A percentile compares a stretch with the other conserved stretches of the same genome.
phyloP scores from a whole-genome alignment of 352 stramenopile genomes.

The Globisporangium perplexum region DNA sequence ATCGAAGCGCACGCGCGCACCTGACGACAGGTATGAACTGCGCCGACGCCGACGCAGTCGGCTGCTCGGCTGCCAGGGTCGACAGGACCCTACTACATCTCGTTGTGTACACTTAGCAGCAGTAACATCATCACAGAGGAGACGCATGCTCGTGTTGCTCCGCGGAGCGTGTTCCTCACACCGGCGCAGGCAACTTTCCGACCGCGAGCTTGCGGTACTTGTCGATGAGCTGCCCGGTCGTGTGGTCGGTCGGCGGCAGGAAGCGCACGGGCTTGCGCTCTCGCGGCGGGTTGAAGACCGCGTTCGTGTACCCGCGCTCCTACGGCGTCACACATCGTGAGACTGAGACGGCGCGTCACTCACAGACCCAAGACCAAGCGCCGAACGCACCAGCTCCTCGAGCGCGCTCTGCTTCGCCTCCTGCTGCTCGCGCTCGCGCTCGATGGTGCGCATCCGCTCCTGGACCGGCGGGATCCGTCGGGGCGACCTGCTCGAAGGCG shows the following conservation, averaged over 20 bases:
- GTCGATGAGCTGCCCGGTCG: conserved; percentile 63
- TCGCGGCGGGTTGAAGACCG: conserved; percentile 45
- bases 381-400: conserved; percentile 5
- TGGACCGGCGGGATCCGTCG: not conserved
- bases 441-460: conserved; percentile 8
- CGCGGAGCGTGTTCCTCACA: no score
- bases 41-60: no score
- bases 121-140: no score
- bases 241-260: conserved; percentile 46
- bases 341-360: no score
- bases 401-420: conserved; percentile 5
- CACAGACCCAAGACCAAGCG: no score
- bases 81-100: not conserved
- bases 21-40: no score
- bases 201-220: conserved; percentile 82
- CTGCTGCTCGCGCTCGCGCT: conserved; percentile 9
- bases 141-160: no score
- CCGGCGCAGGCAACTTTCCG: conserved; percentile 39
- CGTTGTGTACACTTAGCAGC: not conserved
- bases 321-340: no score
- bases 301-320: conserved; percentile 47
- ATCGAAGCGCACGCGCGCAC: no score
- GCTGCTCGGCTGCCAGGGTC: no score
- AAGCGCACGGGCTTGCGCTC: conserved; percentile 45
- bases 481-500: not conserved